These are phyloP conservation scores for Nicotiana tomentosiformis DNA, from an alignment of 257 asterid species.

Conservation along the genomic window DNA sequence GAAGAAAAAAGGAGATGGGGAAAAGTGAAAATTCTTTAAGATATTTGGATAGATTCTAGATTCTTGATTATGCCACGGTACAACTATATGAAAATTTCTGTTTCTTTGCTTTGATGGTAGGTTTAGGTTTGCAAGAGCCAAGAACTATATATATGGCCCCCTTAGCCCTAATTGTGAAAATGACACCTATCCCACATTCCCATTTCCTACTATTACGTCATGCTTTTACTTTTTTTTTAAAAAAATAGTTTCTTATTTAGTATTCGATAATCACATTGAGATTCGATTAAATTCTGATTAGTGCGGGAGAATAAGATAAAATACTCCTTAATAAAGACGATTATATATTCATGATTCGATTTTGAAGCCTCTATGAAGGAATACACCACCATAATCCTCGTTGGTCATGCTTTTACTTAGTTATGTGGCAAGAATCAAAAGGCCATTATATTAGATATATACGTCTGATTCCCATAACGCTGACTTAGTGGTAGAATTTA, in stretches of 20 bases:
- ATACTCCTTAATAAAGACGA: too few species aligned
- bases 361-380: too few species aligned
- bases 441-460: neutral
- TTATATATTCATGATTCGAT: too few species aligned
- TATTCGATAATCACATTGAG: fast-evolving
- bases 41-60: constrained; percentile 34
- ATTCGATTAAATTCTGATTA: too few species aligned
- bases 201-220: neutral
- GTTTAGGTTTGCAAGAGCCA: constrained; percentile 7
- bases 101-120: constrained; percentile 5
- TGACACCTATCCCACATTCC: neutral
- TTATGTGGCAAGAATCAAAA: neutral
- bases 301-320: too few species aligned
- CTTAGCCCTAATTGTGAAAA: neutral
- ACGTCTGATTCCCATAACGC: constrained; percentile 1
- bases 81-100: neutral
- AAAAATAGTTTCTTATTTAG: too few species aligned
- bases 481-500: constrained; percentile 2
- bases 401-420: neutral
- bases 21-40: constrained; percentile 34
- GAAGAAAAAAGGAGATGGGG: neutral
- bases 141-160: neutral
- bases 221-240: neutral
- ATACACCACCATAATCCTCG: too few species aligned
- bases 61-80: constrained; percentile 12